Conservation (phyloP, 305 asterid genomes). For the Fraxinus nigra region DNA sequence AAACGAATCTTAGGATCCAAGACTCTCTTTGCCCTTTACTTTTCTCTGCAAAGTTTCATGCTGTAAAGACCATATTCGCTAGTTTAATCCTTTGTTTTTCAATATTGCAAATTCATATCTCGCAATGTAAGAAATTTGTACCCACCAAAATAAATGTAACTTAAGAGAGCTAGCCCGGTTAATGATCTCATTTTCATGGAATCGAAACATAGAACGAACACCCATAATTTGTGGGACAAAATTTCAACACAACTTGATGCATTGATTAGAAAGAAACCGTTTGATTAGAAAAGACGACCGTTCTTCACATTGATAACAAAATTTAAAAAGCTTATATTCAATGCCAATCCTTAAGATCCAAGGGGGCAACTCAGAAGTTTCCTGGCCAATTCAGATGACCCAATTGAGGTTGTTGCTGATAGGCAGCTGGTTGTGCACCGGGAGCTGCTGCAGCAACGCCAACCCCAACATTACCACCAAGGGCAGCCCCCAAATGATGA, state of each 20-base stretch:
- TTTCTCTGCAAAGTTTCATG: slow-evolving; percentile 13
- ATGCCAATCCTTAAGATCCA: slow-evolving; percentile 23
- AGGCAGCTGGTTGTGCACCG: slow-evolving; percentile 78
- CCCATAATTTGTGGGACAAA: slow-evolving; percentile 7
- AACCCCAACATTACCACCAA: slow-evolving; percentile 77
- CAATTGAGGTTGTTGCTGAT: slow-evolving; percentile 94
- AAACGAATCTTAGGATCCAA: slow-evolving; percentile 19
- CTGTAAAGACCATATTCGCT: not conserved
- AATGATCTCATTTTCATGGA: not conserved
- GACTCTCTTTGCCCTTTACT: slow-evolving; percentile 19
- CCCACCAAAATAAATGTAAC: not conserved
- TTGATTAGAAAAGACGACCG: slow-evolving; percentile 7
- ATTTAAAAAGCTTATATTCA: slow-evolving; percentile 38
- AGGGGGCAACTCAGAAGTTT: slow-evolving; percentile 52
- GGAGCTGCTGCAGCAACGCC: slow-evolving; percentile 80
- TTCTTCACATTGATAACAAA: slow-evolving; percentile 45
- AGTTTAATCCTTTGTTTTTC: not conserved
- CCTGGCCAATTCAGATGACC: slow-evolving; percentile 91
- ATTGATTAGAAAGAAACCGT: slow-evolving; percentile 35
- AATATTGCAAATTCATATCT: not conserved
- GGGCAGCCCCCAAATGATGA: slow-evolving; percentile 72
- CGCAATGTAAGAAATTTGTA: not conserved
- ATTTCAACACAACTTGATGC: slow-evolving; percentile 43
- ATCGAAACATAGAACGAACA: not conserved
- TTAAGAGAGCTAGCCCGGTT: not conserved